A percentile compares a stretch with the other conserved stretches of the same genome.
phyloP scores from a whole-genome alignment of 352 stramenopile genomes.

The Pythium scleroteichum region DNA sequence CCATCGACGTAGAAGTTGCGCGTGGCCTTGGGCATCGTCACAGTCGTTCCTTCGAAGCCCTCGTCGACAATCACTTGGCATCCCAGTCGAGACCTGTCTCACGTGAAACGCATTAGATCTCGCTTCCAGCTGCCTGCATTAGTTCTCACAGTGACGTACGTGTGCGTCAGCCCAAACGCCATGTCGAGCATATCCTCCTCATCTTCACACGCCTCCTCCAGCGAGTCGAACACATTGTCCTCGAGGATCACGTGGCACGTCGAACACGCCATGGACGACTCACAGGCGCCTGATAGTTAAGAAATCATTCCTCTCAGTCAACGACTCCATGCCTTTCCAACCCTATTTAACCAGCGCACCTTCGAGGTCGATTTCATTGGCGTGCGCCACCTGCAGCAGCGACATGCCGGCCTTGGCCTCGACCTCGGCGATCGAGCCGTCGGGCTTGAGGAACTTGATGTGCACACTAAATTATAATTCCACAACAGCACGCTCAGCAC shows the following conservation, averaged over 20 bases:
- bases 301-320: background rate
- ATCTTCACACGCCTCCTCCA: conserved; percentile 93
- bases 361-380: conserved; percentile 94
- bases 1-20: conserved; percentile 99
- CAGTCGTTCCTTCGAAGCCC: conserved; percentile 87
- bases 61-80: conserved; percentile 91
- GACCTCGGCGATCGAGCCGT: conserved; percentile 63
- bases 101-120: background rate
- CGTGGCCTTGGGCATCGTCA: conserved; percentile 95
- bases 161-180: conserved; percentile 97
- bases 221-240: conserved; percentile 88
- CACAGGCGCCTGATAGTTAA: conserved; percentile 84
- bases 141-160: conserved; percentile 41
- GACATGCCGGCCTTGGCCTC: conserved; percentile 80
- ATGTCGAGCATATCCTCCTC: conserved; percentile 99
- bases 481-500: background rate
- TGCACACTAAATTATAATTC: conserved; percentile 46
- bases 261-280: conserved; percentile 97
- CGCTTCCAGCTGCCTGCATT: background rate
- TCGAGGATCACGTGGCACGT: conserved; percentile 99
- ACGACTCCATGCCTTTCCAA: too few relatives aligned
- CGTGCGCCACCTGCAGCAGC: conserved; percentile 92
- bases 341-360: conserved; percentile 35
- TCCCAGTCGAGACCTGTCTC: conserved; percentile 84
- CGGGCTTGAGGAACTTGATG: conserved; percentile 70